A percentile compares a stretch with the other conserved stretches of the same genome.
phyloP scores from a whole-genome alignment of 2,329 filamentous ascomycete genomes.

The Cadophora gregata region DNA sequence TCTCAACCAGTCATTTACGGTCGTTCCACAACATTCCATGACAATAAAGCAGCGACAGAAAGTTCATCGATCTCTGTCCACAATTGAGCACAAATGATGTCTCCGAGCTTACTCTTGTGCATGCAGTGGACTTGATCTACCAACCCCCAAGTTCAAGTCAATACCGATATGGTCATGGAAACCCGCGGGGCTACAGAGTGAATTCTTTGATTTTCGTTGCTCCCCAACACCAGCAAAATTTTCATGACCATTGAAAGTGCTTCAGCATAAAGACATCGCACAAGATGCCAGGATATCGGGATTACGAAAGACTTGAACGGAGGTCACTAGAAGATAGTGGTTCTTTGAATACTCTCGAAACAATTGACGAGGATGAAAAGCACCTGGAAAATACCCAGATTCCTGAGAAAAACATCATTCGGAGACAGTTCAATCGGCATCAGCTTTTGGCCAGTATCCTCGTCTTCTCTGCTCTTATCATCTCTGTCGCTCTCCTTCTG shows the following conservation, averaged over 20 bases:
- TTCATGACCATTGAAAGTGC: too few species aligned
- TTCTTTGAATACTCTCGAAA: neutral
- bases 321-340: neutral
- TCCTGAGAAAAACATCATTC: neutral
- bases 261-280: neutral
- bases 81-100: neutral
- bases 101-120: neutral
- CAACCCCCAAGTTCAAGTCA: neutral
- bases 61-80: neutral
- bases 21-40: neutral
- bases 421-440: neutral
- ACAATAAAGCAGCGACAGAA: neutral
- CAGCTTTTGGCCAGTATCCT: neutral
- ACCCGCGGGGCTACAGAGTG: neutral
- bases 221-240: neutral
- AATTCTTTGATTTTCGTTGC: neutral
- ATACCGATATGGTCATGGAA: neutral
- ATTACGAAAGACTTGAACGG: neutral
- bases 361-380: neutral
- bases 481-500: neutral
- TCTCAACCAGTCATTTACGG: neutral
- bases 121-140: neutral
- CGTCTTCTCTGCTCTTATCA: neutral
- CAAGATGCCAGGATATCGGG: neutral
- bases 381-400: neutral